A percentile compares a stretch with the other conserved stretches of the same genome.
phyloP scores from a whole-genome alignment of 1,139 yeast genomes.

The Torulaspora pretoriensis region DNA sequence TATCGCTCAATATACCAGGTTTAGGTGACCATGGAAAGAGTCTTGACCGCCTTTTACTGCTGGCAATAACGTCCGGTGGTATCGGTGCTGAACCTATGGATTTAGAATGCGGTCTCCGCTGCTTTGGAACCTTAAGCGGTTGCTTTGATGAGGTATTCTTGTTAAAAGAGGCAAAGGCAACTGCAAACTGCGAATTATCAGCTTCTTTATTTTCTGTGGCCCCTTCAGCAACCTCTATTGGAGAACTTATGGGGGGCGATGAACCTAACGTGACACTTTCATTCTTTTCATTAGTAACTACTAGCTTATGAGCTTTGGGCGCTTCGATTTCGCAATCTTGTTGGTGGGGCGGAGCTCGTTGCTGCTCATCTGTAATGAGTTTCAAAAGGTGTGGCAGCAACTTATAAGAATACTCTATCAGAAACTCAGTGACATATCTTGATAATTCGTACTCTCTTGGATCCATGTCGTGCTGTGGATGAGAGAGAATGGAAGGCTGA shows the following conservation, averaged over 20 bases:
- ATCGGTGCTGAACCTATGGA: conserved; percentile 52
- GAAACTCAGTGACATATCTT: conserved; percentile 80
- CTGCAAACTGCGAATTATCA: background rate
- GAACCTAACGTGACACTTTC: conserved; percentile 7
- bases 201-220: background rate
- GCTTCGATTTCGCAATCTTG: conserved; percentile 9
- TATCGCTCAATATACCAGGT: conserved; percentile 33
- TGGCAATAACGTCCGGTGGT: conserved; percentile 47
- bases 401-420: conserved; percentile 80
- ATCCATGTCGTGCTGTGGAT: conserved; percentile 86
- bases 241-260: conserved; percentile 4
- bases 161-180: conserved; percentile 2
- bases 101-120: conserved; percentile 52
- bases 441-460: conserved; percentile 89
- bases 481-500: conserved; percentile 90
- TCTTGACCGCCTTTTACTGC: conserved; percentile 28
- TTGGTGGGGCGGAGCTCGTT: conserved; percentile 6
- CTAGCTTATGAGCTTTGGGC: conserved; percentile 14
- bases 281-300: conserved; percentile 14
- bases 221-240: background rate
- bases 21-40: conserved; percentile 33
- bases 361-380: conserved; percentile 29
- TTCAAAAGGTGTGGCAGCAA: conserved; percentile 56
- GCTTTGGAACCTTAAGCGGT: conserved; percentile 17
- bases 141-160: conserved; percentile 1